phyloP scores from a whole-genome alignment of 192 early-diverging fungal species.

The Dimargaris verticillata region DNA sequence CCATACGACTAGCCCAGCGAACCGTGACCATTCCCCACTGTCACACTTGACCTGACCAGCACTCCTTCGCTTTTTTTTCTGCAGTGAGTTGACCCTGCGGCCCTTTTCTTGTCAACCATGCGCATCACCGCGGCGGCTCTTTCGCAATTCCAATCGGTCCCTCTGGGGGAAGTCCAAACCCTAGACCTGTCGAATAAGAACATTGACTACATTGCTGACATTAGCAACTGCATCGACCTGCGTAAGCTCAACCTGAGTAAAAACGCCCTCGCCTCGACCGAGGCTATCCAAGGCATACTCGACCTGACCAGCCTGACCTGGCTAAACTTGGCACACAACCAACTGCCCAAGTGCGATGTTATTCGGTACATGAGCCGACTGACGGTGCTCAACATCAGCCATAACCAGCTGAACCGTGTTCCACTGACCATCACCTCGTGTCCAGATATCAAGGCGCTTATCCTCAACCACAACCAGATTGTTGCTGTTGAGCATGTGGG shows the following conservation, averaged over 20 bases:
- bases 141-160: constrained; percentile 16
- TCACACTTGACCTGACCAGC: too few relatives aligned
- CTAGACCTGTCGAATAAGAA: constrained; percentile 34
- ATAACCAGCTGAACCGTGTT: constrained; percentile 46
- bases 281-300: constrained; percentile 32
- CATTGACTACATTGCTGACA: constrained; percentile 51
- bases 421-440: constrained; percentile 34
- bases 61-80: too few relatives aligned
- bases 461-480: constrained; percentile 64
- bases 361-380: constrained; percentile 37
- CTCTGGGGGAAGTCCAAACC: constrained; percentile 32
- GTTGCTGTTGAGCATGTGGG: constrained; percentile 43
- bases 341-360: constrained; percentile 35
- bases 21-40: too few relatives aligned
- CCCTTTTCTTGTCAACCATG: too few relatives aligned
- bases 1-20: too few relatives aligned
- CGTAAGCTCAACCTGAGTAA: constrained; percentile 42
- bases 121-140: constrained; percentile 32
- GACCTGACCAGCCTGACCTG: constrained; percentile 37
- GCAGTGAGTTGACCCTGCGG: too few relatives aligned
- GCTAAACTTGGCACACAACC: constrained; percentile 47
- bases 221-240: constrained; percentile 37
- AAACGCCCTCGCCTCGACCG: constrained; percentile 34
- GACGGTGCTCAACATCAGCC: constrained; percentile 49
- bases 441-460: constrained; percentile 54